A percentile compares a stretch with the other conserved stretches of the same genome.
Evolutionary conservation across 1,139 yeast species (phyloP).

Genomic region (Nakaseomyces delphensis): DNA sequence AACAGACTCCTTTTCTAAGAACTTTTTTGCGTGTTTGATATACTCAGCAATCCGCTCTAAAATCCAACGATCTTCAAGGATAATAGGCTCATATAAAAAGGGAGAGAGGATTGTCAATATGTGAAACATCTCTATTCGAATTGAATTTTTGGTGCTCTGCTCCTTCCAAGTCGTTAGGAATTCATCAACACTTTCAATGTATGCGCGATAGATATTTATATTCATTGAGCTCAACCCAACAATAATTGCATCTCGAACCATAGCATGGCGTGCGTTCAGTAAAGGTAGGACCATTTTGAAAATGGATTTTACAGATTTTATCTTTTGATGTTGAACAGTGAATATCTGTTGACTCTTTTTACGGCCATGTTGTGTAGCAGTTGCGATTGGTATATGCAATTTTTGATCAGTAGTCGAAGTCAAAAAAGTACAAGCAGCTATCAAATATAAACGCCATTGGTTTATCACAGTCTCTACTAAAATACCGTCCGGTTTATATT

Average conservation of each 20-base stretch:
- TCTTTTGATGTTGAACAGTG: constrained; percentile 79
- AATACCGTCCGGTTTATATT: constrained; percentile 30
- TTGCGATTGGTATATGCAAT: constrained; percentile 46
- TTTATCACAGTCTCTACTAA: constrained; percentile 72
- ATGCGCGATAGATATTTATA: constrained; percentile 75
- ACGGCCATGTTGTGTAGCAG: constrained; percentile 27
- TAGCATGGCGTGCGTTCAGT: constrained; percentile 58
- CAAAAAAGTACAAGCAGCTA: constrained; percentile 85
- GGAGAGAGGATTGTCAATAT: constrained; percentile 64
- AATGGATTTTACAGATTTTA: constrained; percentile 85
- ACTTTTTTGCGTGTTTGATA: constrained; percentile 54
- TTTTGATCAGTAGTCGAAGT: constrained; percentile 86
- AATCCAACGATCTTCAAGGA: constrained; percentile 62
- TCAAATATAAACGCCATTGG: constrained; percentile 82
- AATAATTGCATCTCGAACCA: constrained; percentile 77
- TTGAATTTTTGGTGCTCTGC: constrained; percentile 33
- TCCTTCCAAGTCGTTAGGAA: constrained; percentile 53
- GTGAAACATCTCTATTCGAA: constrained; percentile 72
- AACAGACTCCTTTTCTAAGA: constrained; percentile 48
- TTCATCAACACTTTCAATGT: constrained; percentile 69
- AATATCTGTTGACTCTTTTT: constrained; percentile 70
- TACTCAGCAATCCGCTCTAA: constrained; percentile 55
- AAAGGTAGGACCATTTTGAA: constrained; percentile 83
- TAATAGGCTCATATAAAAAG: constrained; percentile 44
- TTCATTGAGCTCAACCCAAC: constrained; percentile 84